Percentiles rank a stretch among this genome's conserved stretches.
Evolutionary conservation across 202 grass and related monocot genomes (phyloP).

Genomic region (Saccharum hybrid): DNA sequence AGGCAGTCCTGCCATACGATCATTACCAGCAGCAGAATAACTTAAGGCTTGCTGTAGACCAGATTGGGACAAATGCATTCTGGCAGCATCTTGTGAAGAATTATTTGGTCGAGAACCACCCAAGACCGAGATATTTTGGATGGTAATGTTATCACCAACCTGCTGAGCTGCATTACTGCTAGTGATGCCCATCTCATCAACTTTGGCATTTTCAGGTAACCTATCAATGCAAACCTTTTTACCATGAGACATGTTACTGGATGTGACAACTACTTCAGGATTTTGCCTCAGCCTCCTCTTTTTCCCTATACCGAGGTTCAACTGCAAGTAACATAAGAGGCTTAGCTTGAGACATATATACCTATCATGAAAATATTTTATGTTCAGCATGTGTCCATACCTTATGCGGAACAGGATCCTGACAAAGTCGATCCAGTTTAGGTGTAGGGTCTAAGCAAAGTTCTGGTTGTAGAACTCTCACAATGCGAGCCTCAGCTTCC

Average conservation of each 20-base stretch:
- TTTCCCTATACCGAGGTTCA: slow-evolving; percentile 80
- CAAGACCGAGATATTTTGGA: slow-evolving; percentile 53
- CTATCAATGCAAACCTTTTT: slow-evolving; percentile 90
- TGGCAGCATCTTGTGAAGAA: slow-evolving; percentile 64
- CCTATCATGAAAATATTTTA: slow-evolving; percentile 39
- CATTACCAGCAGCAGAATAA: slow-evolving; percentile 57
- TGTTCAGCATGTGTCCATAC: slow-evolving; percentile 48
- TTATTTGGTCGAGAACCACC: slow-evolving; percentile 59
- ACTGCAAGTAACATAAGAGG: slow-evolving; percentile 59
- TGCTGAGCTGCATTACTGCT: slow-evolving; percentile 61
- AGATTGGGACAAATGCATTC: slow-evolving; percentile 62
- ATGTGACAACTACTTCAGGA: slow-evolving; percentile 71
- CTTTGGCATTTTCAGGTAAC: slow-evolving; percentile 50
- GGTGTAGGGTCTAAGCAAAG: slow-evolving; percentile 92
- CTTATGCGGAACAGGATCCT: slow-evolving; percentile 75
- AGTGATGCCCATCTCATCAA: slow-evolving; percentile 45
- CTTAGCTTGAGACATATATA: slow-evolving; percentile 42
- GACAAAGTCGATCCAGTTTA: slow-evolving; percentile 82
- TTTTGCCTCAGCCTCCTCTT: slow-evolving; percentile 76
- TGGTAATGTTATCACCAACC: slow-evolving; percentile 46
- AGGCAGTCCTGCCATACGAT: slow-evolving; percentile 58
- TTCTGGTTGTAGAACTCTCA: slow-evolving; percentile 81
- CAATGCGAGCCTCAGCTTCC: slow-evolving; percentile 87
- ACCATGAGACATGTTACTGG: slow-evolving; percentile 70
- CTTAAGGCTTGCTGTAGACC: slow-evolving; percentile 61